Base-by-base conservation (phyloP, 2,329 filamentous ascomycete species). In the Capronia americana region DNA sequence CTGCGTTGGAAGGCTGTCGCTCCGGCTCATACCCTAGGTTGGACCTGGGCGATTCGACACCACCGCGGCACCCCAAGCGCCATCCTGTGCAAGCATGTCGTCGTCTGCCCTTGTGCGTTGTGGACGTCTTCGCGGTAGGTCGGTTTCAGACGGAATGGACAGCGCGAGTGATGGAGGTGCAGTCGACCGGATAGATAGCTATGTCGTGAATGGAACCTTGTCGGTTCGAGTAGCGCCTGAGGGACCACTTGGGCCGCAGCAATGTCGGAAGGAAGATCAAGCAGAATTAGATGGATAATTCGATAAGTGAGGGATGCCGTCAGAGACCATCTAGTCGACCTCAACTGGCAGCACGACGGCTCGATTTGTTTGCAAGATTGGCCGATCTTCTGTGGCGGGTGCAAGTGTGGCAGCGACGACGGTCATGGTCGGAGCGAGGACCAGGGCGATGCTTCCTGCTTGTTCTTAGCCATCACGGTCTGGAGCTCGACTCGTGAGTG, bases 361-460 rank as follows among this genome's bases (percentile, higher is more conserved):
- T 34, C 28, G 28, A 55, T n/a, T 17, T 20, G 12, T 20, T 28
- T 11, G 53, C 17, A 17, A 23, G 30, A 44, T 20, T 59, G 8
- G 20, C 48, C 8, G 48, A 51, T 51, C 20, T 24, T 10, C 44
- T 5, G 10, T n/a, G 24, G 44, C 12, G 41, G n/a, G 3, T 34
- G 30, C 57, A 60, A 30, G 44, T 51, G 26, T 28, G 17, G 28
- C 57, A 60, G 34, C 44, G 44, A 23, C 24, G 57, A 24, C 30
- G 17, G n/a, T 60, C 57, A 51, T 60, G 14, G 17, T 34, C 26
- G 23, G 24, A 4, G 11, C 26, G 11, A 12, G 41, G 10, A 10
- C 57, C 57, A n/a, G 57, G 57, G 14, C 44, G 41, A 32, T 30
- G 1, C 0, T 23, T 23, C 20, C 48, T 51, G 48, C 48, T 28